These are phyloP conservation scores for Teratosphaeriaceae sp. DNA, from an alignment of 2,329 filamentous ascomycete genomes.

Conservation along the genomic window DNA sequence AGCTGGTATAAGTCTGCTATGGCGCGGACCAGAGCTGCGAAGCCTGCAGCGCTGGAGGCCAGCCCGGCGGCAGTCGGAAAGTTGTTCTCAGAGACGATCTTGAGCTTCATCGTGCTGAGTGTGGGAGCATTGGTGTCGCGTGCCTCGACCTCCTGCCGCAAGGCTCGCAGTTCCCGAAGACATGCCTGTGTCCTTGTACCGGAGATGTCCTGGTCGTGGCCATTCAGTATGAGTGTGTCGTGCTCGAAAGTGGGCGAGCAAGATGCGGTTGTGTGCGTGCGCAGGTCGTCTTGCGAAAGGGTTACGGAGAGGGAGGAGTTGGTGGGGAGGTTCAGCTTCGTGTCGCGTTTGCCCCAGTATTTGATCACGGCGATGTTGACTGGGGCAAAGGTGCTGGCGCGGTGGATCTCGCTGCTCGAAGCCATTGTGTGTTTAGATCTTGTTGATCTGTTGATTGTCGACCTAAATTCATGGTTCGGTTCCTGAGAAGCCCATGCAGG, in stretches of 20 bases:
- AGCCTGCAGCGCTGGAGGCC: constrained; percentile 57
- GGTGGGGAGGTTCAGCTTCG: constrained; percentile 68
- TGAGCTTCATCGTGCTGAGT: constrained; percentile 68
- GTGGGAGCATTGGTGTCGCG: constrained; percentile 69
- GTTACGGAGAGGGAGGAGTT: constrained; percentile 98
- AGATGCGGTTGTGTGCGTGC: constrained; percentile 91
- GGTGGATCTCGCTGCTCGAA: constrained; percentile 59
- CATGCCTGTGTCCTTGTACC: constrained; percentile 91
- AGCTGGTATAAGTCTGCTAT: constrained; percentile 90
- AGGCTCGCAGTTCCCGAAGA: constrained; percentile 74
- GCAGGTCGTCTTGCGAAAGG: constrained; percentile 85
- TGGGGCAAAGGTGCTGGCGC: constrained; percentile 90
- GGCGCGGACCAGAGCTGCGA: constrained; percentile 65
- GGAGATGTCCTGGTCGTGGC: constrained; percentile 72
- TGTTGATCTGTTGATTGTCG: background rate
- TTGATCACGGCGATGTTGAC: constrained; percentile 99
- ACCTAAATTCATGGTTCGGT: background rate
- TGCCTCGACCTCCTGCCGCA: constrained; percentile 69
- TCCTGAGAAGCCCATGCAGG: background rate
- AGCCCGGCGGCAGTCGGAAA: constrained; percentile 96
- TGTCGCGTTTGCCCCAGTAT: constrained; percentile 98
- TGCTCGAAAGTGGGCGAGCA: constrained; percentile 66
- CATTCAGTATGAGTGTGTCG: constrained; percentile 79
- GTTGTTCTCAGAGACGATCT: constrained; percentile 94
- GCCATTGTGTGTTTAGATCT: constrained; percentile 29